A percentile compares a stretch with the other conserved stretches of the same genome.
Conservation (phyloP, 768 basidiomycete species). For the Auricularia sp. region DNA sequence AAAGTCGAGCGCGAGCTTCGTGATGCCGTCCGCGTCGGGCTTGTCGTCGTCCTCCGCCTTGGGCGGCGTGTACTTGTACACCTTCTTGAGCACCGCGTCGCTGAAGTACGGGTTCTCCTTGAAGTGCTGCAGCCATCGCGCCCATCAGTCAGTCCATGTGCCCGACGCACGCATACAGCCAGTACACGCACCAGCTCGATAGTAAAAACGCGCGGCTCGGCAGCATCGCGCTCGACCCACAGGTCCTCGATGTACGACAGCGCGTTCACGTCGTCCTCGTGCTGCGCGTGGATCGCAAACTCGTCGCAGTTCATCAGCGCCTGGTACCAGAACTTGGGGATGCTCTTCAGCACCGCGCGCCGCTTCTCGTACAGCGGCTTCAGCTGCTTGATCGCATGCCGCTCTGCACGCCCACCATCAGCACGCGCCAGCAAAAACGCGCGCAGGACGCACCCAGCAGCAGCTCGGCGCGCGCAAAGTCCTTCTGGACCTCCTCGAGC, state of each 20-base stretch:
- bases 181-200: constrained; percentile 71
- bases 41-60: constrained; percentile 42
- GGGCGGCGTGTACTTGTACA: constrained; percentile 60
- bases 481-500: constrained; percentile 54
- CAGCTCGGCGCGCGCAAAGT: constrained; percentile 60
- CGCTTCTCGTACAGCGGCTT: constrained; percentile 59
- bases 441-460: constrained; percentile 41
- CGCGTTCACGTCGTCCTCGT: constrained; percentile 69
- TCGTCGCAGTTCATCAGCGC: constrained; percentile 65
- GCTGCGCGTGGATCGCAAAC: constrained; percentile 56
- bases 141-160: neutral
- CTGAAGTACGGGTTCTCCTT: constrained; percentile 79
- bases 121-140: constrained; percentile 45
- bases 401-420: constrained; percentile 35
- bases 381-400: constrained; percentile 46
- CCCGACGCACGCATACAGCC: constrained; percentile 4
- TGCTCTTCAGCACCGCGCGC: constrained; percentile 51
- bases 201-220: constrained; percentile 72
- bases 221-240: constrained; percentile 64
- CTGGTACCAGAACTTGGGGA: constrained; percentile 68
- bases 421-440: neutral
- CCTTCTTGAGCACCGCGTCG: constrained; percentile 68
- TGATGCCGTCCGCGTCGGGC: constrained; percentile 66
- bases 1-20: constrained; percentile 68
- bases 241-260: constrained; percentile 77